phyloP scores from a whole-genome alignment of 305 asterid genomes.

The Ruellia speciosa region DNA sequence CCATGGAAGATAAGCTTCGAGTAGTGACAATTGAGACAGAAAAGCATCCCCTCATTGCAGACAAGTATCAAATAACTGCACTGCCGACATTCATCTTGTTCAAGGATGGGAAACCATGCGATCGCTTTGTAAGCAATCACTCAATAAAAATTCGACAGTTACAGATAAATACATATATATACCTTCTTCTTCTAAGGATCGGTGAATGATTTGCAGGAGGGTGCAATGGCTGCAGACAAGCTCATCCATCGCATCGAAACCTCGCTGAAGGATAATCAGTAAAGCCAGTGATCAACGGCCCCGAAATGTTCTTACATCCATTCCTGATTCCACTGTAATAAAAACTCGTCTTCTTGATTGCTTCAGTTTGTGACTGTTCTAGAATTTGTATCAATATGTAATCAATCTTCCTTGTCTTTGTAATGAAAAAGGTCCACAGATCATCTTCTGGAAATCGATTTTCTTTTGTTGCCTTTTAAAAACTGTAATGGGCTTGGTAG shows the following conservation, averaged over 20 bases:
- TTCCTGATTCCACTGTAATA: neutral
- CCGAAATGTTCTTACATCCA: conserved; percentile 5
- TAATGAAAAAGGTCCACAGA: no score
- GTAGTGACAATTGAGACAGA: conserved; percentile 88
- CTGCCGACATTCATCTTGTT: conserved; percentile 86
- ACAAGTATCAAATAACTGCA: conserved; percentile 72
- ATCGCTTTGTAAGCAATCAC: conserved; percentile 74
- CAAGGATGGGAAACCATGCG: conserved; percentile 75
- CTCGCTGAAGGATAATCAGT: conserved; percentile 47
- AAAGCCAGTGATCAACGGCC: conserved; percentile 12
- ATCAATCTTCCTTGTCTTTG: neutral
- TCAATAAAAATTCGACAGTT: neutral
- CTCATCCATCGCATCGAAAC: conserved; percentile 47
- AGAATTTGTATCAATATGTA: no score
- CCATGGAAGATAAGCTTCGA: conserved; percentile 63
- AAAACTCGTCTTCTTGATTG: neutral
- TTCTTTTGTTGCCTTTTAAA: no score
- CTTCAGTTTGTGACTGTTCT: neutral
- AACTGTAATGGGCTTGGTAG: neutral
- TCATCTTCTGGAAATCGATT: no score
- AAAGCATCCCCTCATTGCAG: conserved; percentile 71
- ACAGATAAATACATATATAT: neutral
- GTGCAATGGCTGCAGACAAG: conserved; percentile 53
- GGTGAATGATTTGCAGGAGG: conserved; percentile 45
- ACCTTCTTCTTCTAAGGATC: neutral